Evolutionary conservation across 2,329 filamentous ascomycete genomes (phyloP), one percentile per base, ranked within the genome.

Genomic region (Zarea fungicola): DNA sequence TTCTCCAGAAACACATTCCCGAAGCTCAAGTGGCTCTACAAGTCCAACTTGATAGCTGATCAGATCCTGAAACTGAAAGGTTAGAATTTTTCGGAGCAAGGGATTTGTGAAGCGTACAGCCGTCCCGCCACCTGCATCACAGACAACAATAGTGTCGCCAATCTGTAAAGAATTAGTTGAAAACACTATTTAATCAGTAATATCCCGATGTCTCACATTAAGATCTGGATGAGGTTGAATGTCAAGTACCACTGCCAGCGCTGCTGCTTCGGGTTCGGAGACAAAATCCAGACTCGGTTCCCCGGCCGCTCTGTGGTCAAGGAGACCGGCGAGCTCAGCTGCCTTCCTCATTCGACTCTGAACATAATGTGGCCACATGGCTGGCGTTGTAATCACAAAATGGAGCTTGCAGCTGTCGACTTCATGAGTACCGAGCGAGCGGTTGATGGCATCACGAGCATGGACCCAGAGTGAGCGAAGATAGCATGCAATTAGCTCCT

Each of bases 261-360:
- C 71, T 1, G 72, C 72, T 0, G 72, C 73, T 50, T 76, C 72
- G 0, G 72, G 73, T 49, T 76, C 73, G 0, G 66, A 64, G 0
- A 74, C 53, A 32, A 74, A 69, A 0, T 50, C 32, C 6, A 73
- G 41, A 0, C 40, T 58, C 0, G 72, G 73, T 0, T 58, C 28
- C 0, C 64, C 66, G 2, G 57, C 58, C 0, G 41, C 5, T 0
- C 65, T 55, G 0, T 31, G 8, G 0, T 56, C 48, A 0, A 73
- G 53, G 3, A 76, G 65, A 0, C 72, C 72, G 0, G 72, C 67
- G 0, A 42, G 16, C 0, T 52, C 29, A 0, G 63, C 61, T 0
- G 70, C 72, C 1, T 62, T 40, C 0, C 57, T 52, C 71, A 76
- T 74, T 0, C 60, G 50, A 1, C 49, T 19, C 1, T 63, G 62